These are phyloP conservation scores for Solanum raphanifolium DNA, from an alignment of 257 asterid species.

Conservation along the genomic window DNA sequence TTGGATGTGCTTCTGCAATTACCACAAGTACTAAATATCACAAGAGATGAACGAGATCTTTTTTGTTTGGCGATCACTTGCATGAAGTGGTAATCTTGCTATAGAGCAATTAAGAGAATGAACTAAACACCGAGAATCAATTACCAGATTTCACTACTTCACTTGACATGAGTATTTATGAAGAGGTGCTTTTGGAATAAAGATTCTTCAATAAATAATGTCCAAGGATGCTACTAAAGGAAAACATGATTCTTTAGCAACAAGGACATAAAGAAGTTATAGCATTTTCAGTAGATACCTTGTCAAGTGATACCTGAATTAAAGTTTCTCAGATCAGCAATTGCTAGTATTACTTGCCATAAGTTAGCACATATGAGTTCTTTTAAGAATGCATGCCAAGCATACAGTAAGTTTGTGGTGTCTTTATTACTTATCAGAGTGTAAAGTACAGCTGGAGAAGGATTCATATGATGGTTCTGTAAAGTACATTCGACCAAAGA, in stretches of 20 bases:
- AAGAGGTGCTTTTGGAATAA: background rate
- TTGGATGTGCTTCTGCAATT: constrained; percentile 62
- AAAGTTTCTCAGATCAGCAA: background rate
- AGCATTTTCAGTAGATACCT: background rate
- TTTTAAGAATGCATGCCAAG: background rate
- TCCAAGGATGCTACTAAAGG: background rate
- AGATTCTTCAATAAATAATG: background rate
- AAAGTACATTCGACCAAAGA: background rate
- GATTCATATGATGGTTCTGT: background rate
- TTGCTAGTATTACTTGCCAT: background rate
- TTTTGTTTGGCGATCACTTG: background rate
- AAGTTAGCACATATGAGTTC: background rate
- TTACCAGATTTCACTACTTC: background rate
- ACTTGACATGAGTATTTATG: background rate
- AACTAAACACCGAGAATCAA: background rate
- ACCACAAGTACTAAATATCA: constrained; percentile 4
- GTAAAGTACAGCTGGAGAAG: background rate
- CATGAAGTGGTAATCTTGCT: background rate
- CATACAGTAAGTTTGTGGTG: background rate
- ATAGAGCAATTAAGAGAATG: background rate
- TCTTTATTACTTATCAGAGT: background rate
- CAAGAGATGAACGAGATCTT: background rate
- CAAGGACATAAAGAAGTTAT: background rate
- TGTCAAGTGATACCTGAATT: background rate
- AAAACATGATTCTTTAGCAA: background rate